A percentile compares a stretch with the other conserved stretches of the same genome.
Evolutionary conservation across 768 basidiomycete species (phyloP).

Genomic region (Boletus rufocinnamomeus): DNA sequence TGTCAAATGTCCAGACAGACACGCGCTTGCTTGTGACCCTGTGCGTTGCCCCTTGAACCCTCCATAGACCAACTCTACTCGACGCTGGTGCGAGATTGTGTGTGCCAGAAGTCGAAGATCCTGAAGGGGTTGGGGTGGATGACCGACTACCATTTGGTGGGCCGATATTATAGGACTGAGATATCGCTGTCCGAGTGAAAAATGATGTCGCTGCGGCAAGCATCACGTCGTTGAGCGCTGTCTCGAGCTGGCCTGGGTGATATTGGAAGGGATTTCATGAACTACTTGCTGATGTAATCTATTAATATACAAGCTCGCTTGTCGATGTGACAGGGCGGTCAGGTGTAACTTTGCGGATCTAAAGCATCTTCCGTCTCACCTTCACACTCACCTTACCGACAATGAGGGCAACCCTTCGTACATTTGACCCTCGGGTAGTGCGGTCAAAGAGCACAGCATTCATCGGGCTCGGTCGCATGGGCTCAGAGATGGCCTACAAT

Average conservation of each 20-base stretch:
- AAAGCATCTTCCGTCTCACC: not conserved
- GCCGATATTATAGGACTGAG: conserved; percentile 75
- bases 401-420: conserved; percentile 55
- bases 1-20: conserved; percentile 92
- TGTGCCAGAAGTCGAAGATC: conserved; percentile 32
- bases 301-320: not conserved
- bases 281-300: conserved; percentile 14
- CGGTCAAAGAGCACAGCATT: conserved; percentile 66
- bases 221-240: conserved; percentile 41
- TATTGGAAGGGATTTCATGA: not conserved
- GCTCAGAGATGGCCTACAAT: conserved; percentile 83
- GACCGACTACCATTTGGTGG: conserved; percentile 38
- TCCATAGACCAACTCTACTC: conserved; percentile 82
- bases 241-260: not conserved
- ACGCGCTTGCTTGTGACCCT: conserved; percentile 90
- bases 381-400: not conserved
- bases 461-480: conserved; percentile 89
- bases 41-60: conserved; percentile 81
- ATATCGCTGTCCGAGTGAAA: conserved; percentile 78
- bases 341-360: conserved; percentile 1
- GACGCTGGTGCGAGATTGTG: conserved; percentile 45
- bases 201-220: conserved; percentile 83
- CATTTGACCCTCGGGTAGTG: conserved; percentile 36
- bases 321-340: not conserved
- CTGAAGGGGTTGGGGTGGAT: conserved; percentile 38